Evolutionary conservation across 2,329 filamentous ascomycete species (phyloP), one percentile per base, ranked within the genome.

Genomic region (Aspergillus jensenii): DNA sequence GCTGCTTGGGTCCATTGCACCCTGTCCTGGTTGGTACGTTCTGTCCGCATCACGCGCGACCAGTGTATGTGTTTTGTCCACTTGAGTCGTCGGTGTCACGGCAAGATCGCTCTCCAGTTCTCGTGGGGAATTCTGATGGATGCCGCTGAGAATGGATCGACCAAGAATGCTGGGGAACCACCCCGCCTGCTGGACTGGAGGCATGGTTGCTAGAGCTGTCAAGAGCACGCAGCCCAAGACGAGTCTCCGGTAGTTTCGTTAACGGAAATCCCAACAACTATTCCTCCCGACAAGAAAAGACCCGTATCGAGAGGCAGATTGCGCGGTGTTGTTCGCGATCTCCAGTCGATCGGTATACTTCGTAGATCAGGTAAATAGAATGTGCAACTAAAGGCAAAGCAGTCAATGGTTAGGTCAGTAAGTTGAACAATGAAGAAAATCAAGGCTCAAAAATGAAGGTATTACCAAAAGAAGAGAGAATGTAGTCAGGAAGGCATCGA

Each of bases 191-290:
- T 62, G 54, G 39, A 73, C 62, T 45, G 72, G 71, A 59, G 72
- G 66, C 72, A 74, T 74, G 56, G 23, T 35, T 41, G 53, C 45
- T 21, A 61, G 64, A 69, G 66, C 47, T 59, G 72, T 68, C 71
- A 63, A 71, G 71, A 74, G 71, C 71, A 63, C 64, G 52, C 31
- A 62, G 72, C 72, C 71, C 72, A 66, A 69, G 71, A 74, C 72
- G 55, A 59, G 52, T 62, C 64, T 63, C 66, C 68, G 12, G 12
- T 8, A 15, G 21, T 15, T 55, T 7, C 31, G 14, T 49, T 35
- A 27, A 25, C n/a, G n/a, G 23, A 19, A 27, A 37, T n/a, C 11
- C 6, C 6, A 37, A n/a, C 35, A 37, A 37, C 1, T 37, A 6
- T n/a, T 37, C 3, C 15, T 3, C 14, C 15, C 1, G 12, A 37